These are phyloP conservation scores for Neopestalotiopsis clavispora DNA, from an alignment of 2,329 filamentous ascomycete genomes.

Conservation along the genomic window DNA sequence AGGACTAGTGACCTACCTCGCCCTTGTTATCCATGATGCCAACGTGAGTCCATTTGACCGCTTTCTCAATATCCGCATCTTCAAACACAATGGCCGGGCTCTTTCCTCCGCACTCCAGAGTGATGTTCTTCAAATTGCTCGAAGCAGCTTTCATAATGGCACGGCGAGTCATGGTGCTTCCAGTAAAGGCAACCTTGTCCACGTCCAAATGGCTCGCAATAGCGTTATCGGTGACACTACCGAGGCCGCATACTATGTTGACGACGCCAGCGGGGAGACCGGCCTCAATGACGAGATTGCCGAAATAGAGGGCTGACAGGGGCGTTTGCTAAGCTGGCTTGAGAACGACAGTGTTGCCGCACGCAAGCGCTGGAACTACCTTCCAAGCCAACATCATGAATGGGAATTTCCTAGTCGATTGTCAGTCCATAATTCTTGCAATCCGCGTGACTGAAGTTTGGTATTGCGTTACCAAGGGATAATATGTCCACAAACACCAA, in stretches of 20 bases:
- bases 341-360: conserved; percentile 67
- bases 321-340: conserved; percentile 73
- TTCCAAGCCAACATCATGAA: conserved; percentile 79
- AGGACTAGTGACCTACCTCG: too few species aligned
- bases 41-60: conserved; percentile 61
- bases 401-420: conserved; percentile 34
- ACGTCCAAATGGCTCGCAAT: conserved; percentile 71
- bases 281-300: conserved; percentile 70
- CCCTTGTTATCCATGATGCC: conserved; percentile 66
- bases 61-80: conserved; percentile 69
- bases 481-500: conserved; percentile 76
- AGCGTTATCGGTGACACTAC: conserved; percentile 69
- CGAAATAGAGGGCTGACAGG: conserved; percentile 68
- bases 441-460: too few species aligned
- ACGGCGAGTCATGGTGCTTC: conserved; percentile 72
- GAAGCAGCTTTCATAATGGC: conserved; percentile 78
- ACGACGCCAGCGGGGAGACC: conserved; percentile 80
- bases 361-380: conserved; percentile 71
- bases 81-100: conserved; percentile 67
- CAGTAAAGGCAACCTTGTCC: conserved; percentile 82
- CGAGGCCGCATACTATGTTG: conserved; percentile 76
- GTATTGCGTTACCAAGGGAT: conserved; percentile 53
- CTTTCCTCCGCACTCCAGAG: conserved; percentile 71
- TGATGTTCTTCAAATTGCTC: conserved; percentile 68
- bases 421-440: conserved; percentile 42